Evolutionary conservation across 106 monocot species (phyloP), one percentile per base, ranked within the genome.

Genomic region (Ottelia alismoides): DNA sequence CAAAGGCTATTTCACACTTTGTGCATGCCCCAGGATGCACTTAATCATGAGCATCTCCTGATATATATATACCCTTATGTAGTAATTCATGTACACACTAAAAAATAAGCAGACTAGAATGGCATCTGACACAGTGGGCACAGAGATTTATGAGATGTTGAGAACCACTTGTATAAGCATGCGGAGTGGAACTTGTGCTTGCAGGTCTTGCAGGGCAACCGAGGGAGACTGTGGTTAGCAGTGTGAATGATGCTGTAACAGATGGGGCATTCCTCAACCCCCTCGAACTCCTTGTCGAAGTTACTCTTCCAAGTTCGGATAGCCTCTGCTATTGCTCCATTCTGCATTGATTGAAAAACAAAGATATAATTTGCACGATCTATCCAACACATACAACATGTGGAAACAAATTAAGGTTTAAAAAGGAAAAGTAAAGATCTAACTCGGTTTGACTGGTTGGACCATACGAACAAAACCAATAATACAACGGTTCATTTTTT

Each of bases 161-260:
- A 84, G 65, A 88, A 88, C 94, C 94, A 94, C 63, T 85, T 94
- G 81, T 81, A 94, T 32, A 94, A 46, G 68, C 88, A 94, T 45
- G 84, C 88, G 3, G 80, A 78, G 57, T 94, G 94, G 30, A 88
- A 94, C 63, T 85, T 94, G 63, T 94, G 81, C 55, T 88, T 94
- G 78, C 94, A 94, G 26, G 94, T 94, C 53, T 84, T 94, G 78
- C 94, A 94, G 14, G 94, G 69, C 19, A 88, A 68, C 9, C 77
- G 80, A 16, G 94, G 94, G 54, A 94, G 81, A 48, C 88, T 94
- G 45, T 82, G 94, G 62, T 94, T 78, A 35, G 74, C 49, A 48
- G 94, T 94, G 55, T 94, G 94, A 65, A 88, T 73, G 70, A 94
- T 88, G 69, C 94, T 94, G 76, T 84, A 94, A 65, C 94, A 94